Evolutionary conservation across 208 protist genomes (phyloP), one percentile per base, ranked within the genome.

Genomic region (Leishmania guyanensis): DNA sequence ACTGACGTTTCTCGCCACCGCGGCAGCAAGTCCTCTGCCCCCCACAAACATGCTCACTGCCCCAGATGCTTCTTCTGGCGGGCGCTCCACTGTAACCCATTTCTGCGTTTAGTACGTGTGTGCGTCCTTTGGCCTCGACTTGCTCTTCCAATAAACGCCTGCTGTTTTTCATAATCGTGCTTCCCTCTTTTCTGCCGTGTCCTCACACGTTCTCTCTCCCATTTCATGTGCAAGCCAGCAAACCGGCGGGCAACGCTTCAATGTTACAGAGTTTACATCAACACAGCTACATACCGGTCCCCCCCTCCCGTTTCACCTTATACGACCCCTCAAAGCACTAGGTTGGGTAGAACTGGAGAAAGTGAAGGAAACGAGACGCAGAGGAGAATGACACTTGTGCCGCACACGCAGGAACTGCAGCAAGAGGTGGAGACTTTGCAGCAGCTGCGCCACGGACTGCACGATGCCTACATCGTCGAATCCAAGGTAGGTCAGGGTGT

Each of bases 381-480:
- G 20, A 51, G 36, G n/a, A 26, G 72, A 62, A 48, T 92, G 87
- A 65, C 87, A 43, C 79, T 92, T 1, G 81, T 91, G 12, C 77
- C 79, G 0, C 81, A 85, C 4, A 84, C 74, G 8, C 78, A 89
- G 64, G 88, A 92, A 62, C 72, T 92, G 69, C 75, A 84, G 66
- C 75, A 53, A 14, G 80, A 89, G 77, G 83, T 91, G 50, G 72
- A 84, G 48, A 66, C 70, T 29, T 56, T 93, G 56, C 88, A 90
- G 71, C 86, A 88, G 48, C 73, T 89, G 50, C 90, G 90, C 69
- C 90, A 85, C 48, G 48, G 56, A 5, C 76, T 93, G 16, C 90
- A 93, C 72, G 86, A 91, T 26, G 84, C 88, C 17, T 91, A 84
- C 78, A 90, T 93, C 20, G 88, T 79, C 17, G 88, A 91, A 22